Evolutionary conservation across 164 flowering plant species (phyloP), one percentile per base, ranked within the genome.

Genomic region (Brasenia schreberi): DNA sequence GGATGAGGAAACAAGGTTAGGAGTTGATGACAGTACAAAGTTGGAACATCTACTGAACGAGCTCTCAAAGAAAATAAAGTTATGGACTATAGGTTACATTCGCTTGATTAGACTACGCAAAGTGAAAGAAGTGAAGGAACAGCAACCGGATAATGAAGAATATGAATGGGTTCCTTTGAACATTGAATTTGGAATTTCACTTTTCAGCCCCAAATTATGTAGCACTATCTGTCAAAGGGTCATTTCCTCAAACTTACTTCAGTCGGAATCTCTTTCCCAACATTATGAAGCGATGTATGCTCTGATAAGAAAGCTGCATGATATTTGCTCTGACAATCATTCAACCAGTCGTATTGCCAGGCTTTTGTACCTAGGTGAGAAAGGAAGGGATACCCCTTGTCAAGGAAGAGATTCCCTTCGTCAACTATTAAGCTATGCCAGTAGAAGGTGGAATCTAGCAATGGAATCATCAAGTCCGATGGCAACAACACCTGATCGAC

Each of bases 101-200:
- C 93, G 99, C 68, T 64, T 94, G n/a, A 69, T 94, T 61, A 89
- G 77, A 72, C 87, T 94, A 59, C 84, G 75, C 68, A 87, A 84
- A 72, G 97, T 85, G 73, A 84, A 77, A 67, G 92, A 84, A 62
- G 64, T 81, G 39, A 84, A 80, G 4, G 70, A 76, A 61, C 79
- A 82, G 71, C 74, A 84, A n/a, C 75, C 82, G 66, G 83, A 84
- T 69, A 79, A 78, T 56, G 83, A 85, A 56, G 83, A 79, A 71
- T 89, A 84, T 78, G 97, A 94, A 73, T 94, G 97, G 99, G 96
- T 94, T 72, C 92, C 93, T 23, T 65, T 94, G 64, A 81, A 92
- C 79, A 84, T 89, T 53, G 97, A 94, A 74, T 94, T 91, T 76
- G 99, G 99, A 42, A 71, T 94, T 68, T 97, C 99, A 17, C 93